Evolutionary conservation across 2,329 filamentous ascomycete genomes (phyloP).

Genomic region (Tolypocladium paradoxum): DNA sequence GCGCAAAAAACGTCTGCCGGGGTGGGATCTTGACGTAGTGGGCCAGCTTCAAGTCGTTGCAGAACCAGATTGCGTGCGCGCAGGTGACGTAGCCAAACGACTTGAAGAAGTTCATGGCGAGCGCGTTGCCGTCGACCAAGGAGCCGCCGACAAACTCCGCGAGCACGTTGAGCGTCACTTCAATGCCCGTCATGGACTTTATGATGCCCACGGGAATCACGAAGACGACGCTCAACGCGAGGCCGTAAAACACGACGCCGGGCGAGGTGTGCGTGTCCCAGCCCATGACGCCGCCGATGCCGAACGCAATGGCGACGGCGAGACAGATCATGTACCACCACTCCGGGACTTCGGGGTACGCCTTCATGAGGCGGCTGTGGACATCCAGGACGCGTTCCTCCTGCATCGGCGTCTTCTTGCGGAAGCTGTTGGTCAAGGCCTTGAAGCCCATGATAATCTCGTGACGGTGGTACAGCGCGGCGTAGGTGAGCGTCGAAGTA

Average conservation of each 20-base stretch:
- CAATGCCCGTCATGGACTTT: slow-evolving; percentile 41
- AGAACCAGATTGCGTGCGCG: slow-evolving; percentile 40
- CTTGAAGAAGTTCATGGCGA: slow-evolving; percentile 46
- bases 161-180: slow-evolving; percentile 41
- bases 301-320: slow-evolving; percentile 31
- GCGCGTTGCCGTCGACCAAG: slow-evolving; percentile 36
- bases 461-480: slow-evolving; percentile 38
- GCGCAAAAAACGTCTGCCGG: slow-evolving; percentile 45
- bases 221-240: slow-evolving; percentile 37
- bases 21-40: slow-evolving; percentile 53
- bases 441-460: slow-evolving; percentile 40
- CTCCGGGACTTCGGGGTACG: slow-evolving; percentile 37
- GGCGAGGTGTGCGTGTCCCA: slow-evolving; percentile 41
- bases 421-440: slow-evolving; percentile 33
- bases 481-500: slow-evolving; percentile 39
- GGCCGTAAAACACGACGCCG: slow-evolving; percentile 39
- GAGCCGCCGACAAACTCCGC: slow-evolving; percentile 44
- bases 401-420: slow-evolving; percentile 23
- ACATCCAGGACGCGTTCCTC: slow-evolving; percentile 30
- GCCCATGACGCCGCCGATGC: slow-evolving; percentile 33
- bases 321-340: slow-evolving; percentile 42
- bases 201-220: slow-evolving; percentile 42
- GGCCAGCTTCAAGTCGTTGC: slow-evolving; percentile 36
- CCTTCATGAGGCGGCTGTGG: slow-evolving; percentile 37
- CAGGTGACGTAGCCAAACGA: slow-evolving; percentile 39